These are phyloP conservation scores for Epicoccum sorghinum DNA, from an alignment of 2,329 filamentous ascomycete species.

Conservation along the genomic window DNA sequence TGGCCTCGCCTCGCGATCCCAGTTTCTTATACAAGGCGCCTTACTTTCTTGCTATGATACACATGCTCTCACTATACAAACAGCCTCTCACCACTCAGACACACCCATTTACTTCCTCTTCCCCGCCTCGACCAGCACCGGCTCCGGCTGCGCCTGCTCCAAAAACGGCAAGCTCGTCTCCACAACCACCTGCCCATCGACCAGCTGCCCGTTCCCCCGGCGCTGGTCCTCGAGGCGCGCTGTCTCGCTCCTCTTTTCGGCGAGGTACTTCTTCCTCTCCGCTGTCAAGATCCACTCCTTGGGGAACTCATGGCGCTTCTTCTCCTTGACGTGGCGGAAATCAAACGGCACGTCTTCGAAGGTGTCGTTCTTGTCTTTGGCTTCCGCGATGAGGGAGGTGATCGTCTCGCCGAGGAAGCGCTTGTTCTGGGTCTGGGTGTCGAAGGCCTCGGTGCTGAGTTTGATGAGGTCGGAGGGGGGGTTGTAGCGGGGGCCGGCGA, in stretches of 20 bases:
- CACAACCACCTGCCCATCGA: slow-evolving; percentile 59
- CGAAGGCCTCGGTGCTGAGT: slow-evolving; percentile 89
- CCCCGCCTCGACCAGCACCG: slow-evolving; percentile 26
- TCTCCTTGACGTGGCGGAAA: slow-evolving; percentile 79
- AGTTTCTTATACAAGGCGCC: too few species aligned
- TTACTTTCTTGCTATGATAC: too few species aligned
- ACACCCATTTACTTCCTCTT: slow-evolving; percentile 19
- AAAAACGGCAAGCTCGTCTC: slow-evolving; percentile 38
- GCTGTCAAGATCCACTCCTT: slow-evolving; percentile 80
- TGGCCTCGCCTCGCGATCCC: too few species aligned
- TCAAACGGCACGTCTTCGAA: slow-evolving; percentile 92
- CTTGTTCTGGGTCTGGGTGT: slow-evolving; percentile 94
- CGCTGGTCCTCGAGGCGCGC: slow-evolving; percentile 62
- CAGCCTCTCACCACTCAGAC: not conserved
- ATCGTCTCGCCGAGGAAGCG: slow-evolving; percentile 85
- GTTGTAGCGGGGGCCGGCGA: slow-evolving; percentile 86
- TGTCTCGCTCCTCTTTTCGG: slow-evolving; percentile 61
- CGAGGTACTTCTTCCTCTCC: slow-evolving; percentile 69
- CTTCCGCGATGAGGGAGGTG: slow-evolving; percentile 72
- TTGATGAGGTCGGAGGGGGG: slow-evolving; percentile 79
- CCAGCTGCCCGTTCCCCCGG: slow-evolving; percentile 59
- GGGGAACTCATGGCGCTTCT: slow-evolving; percentile 74
- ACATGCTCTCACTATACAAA: too few species aligned
- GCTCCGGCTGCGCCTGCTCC: slow-evolving; percentile 18
- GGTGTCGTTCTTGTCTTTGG: slow-evolving; percentile 75